Percentiles rank a stretch among this genome's conserved stretches.
Conservation (phyloP, 2,329 filamentous ascomycete genomes). For the Fusarium pseudoanthophilum region DNA sequence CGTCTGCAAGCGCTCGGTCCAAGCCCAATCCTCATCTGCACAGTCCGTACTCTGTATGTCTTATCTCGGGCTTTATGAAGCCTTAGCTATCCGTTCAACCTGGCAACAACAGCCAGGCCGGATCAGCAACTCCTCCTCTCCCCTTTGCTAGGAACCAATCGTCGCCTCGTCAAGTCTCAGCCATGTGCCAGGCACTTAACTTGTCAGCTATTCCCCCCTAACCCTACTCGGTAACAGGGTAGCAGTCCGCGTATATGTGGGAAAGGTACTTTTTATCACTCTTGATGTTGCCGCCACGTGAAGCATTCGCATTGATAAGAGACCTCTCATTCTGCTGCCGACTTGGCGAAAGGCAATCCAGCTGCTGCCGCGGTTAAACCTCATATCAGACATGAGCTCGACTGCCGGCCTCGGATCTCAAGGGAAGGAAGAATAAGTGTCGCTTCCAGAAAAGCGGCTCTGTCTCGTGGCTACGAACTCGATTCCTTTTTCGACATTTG, state of each 20-base stretch:
- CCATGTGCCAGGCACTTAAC: not conserved
- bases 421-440: conserved; percentile 22
- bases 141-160: conserved; percentile 2
- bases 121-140: conserved; percentile 3
- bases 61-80: conserved; percentile 27
- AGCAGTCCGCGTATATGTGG: not conserved
- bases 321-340: conserved; percentile 20
- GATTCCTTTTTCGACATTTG: conserved; percentile 33
- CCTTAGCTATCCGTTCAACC: conserved; percentile 1
- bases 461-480: conserved; percentile 26
- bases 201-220: conserved; percentile 3
- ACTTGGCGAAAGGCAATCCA: conserved; percentile 20
- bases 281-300: not conserved
- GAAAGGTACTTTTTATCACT: not conserved
- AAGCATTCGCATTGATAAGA: conserved; percentile 32
- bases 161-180: conserved; percentile 3
- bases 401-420: conserved; percentile 36
- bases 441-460: conserved; percentile 37
- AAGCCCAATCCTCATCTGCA: conserved; percentile 17
- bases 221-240: conserved; percentile 10
- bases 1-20: conserved; percentile 19
- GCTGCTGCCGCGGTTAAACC: conserved; percentile 34
- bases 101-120: not conserved
- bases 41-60: conserved; percentile 21
- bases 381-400: conserved; percentile 29